Evolutionary conservation across 306 rosid species (phyloP).

Genomic region (Arachis stenosperma): DNA sequence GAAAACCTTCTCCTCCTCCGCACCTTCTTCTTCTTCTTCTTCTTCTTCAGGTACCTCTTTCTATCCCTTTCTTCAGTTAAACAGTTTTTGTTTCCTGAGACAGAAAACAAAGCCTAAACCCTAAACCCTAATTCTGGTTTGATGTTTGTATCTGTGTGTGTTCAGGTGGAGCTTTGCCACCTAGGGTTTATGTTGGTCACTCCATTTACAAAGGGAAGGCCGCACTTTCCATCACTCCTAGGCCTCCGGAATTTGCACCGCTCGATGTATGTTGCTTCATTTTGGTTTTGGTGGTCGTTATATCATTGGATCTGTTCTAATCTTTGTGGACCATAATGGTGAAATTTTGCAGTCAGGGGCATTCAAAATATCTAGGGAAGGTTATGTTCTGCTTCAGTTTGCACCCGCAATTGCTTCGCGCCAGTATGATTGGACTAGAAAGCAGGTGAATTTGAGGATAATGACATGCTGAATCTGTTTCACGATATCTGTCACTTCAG

Average conservation of each 20-base stretch:
- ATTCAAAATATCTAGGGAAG: constrained; percentile 81
- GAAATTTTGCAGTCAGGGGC: constrained; percentile 76
- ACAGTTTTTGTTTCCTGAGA: too few species aligned
- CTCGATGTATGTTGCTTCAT: constrained; percentile 61
- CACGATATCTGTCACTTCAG: too few species aligned
- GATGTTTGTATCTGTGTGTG: constrained; percentile 29
- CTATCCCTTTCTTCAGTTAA: too few species aligned
- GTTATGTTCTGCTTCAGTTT: constrained; percentile 87
- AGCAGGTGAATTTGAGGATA: constrained; percentile 60
- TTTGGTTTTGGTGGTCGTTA: neutral
- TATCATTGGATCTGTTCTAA: constrained; percentile 7
- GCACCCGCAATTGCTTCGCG: constrained; percentile 83
- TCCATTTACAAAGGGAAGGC: constrained; percentile 98
- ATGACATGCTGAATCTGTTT: too few species aligned
- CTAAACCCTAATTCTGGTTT: constrained; percentile 16
- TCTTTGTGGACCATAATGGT: constrained; percentile 13
- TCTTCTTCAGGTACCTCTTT: constrained; percentile 48
- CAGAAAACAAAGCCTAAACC: too few species aligned
- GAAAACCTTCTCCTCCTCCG: constrained; percentile 39
- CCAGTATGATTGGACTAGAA: constrained; percentile 83
- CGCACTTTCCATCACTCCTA: constrained; percentile 82
- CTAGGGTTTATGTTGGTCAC: constrained; percentile 85
- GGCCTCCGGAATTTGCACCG: constrained; percentile 74
- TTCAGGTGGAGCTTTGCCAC: constrained; percentile 61
- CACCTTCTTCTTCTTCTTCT: neutral